A percentile compares a stretch with the other conserved stretches of the same genome.
Evolutionary conservation across 2,329 filamentous ascomycete species (phyloP).

Genomic region (Sclerotinia subarctica): DNA sequence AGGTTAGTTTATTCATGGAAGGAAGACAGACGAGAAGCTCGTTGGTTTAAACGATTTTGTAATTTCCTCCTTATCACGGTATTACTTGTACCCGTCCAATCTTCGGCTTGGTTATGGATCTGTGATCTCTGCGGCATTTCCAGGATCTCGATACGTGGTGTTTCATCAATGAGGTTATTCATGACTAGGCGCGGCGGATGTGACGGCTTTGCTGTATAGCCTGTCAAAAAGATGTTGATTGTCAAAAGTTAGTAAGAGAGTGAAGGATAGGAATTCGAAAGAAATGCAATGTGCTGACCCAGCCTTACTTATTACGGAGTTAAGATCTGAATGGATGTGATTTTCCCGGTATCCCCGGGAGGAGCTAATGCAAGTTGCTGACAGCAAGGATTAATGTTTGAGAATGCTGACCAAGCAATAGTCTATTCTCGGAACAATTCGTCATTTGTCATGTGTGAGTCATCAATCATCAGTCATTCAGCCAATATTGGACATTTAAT

Average conservation of each 20-base stretch:
- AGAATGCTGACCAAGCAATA: background rate
- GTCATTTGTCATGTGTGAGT: no score
- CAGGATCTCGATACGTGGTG: constrained; percentile 23
- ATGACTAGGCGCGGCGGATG: no score
- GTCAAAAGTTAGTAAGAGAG: background rate
- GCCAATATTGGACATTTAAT: background rate
- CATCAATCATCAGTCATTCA: background rate
- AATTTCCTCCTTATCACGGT: constrained; percentile 31
- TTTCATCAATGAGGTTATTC: no score
- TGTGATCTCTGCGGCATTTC: constrained; percentile 26
- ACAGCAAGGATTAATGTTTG: background rate
- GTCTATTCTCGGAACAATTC: background rate
- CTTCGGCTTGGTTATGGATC: constrained; percentile 29
- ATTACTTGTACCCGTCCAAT: constrained; percentile 40
- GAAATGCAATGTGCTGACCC: constrained; percentile 7
- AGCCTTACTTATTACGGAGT: background rate
- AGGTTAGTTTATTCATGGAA: background rate
- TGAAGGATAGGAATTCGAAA: background rate
- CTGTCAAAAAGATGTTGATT: background rate
- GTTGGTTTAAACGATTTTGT: constrained; percentile 36
- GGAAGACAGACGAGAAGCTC: constrained; percentile 33
- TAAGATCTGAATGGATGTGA: background rate
- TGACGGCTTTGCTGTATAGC: background rate
- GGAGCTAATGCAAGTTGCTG: constrained; percentile 6
- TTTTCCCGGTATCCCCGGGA: background rate